These are phyloP conservation scores for Ogataea pilisensis DNA, from an alignment of 805 yeast genomes.

Conservation along the genomic window DNA sequence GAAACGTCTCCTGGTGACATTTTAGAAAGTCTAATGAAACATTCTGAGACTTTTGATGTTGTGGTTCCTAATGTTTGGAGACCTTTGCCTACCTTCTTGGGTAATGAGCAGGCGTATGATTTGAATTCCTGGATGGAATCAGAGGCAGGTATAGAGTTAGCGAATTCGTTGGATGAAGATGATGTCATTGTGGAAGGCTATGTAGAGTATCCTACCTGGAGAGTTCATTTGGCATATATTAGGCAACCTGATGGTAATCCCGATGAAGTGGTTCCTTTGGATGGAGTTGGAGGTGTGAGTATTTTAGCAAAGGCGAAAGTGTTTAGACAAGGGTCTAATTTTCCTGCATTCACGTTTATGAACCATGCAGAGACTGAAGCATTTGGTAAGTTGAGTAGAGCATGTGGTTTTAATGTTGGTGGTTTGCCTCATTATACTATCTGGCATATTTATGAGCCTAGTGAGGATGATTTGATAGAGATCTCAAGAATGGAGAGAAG, in stretches of 20 bases:
- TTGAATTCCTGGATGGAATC: constrained; percentile 96
- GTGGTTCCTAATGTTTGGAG: constrained; percentile 93
- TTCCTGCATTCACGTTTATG: constrained; percentile 79
- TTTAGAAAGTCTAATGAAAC: constrained; percentile 68
- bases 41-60: constrained; percentile 55
- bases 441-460: constrained; percentile 90
- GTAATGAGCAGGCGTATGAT: constrained; percentile 91
- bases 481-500: constrained; percentile 67
- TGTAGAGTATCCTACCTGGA: constrained; percentile 82
- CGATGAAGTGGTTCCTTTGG: constrained; percentile 62
- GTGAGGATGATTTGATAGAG: constrained; percentile 73
- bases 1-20: constrained; percentile 79
- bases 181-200: constrained; percentile 88
- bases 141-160: constrained; percentile 66
- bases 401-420: constrained; percentile 77
- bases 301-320: constrained; percentile 70
- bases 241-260: constrained; percentile 59
- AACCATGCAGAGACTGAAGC: constrained; percentile 90
- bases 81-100: constrained; percentile 89
- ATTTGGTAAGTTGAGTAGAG: constrained; percentile 74
- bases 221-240: constrained; percentile 75
- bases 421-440: constrained; percentile 87
- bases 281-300: constrained; percentile 87
- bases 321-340: constrained; percentile 75
- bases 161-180: constrained; percentile 63